Percentiles rank a stretch among this genome's conserved stretches.
Evolutionary conservation across 176 grass and related monocot species (phyloP).

Genomic region (Panicum miliaceum): DNA sequence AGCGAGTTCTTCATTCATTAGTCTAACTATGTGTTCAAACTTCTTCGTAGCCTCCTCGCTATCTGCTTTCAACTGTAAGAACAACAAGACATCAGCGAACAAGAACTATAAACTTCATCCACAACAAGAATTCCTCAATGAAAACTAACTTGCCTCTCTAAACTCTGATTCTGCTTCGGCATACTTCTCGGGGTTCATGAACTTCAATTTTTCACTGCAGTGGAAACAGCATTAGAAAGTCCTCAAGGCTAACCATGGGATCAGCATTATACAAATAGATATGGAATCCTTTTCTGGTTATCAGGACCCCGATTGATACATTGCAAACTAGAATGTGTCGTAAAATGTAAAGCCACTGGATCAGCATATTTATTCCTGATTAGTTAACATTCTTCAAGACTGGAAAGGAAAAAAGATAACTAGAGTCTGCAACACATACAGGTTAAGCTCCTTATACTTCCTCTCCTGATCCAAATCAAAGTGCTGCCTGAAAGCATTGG

Average conservation of each 20-base stretch:
- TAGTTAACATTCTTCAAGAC: slow-evolving; percentile 9
- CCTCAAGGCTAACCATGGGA: slow-evolving; percentile 2
- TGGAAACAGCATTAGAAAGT: slow-evolving; percentile 32
- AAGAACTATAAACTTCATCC: slow-evolving; percentile 7
- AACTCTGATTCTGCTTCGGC: slow-evolving; percentile 79
- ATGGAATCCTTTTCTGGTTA: not conserved
- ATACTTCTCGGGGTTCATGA: slow-evolving; percentile 83
- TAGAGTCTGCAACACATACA: slow-evolving; percentile 57
- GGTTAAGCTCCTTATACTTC: slow-evolving; percentile 96
- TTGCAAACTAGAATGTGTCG: not conserved
- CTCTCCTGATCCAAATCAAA: slow-evolving; percentile 90
- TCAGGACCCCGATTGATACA: not conserved
- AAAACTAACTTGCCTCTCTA: slow-evolving; percentile 63
- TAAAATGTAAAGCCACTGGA: not conserved
- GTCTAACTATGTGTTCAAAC: slow-evolving; percentile 76
- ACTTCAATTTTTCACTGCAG: slow-evolving; percentile 87
- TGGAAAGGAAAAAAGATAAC: not conserved
- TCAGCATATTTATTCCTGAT: not conserved
- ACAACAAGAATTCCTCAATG: slow-evolving; percentile 26
- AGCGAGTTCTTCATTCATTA: slow-evolving; percentile 92
- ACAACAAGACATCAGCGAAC: slow-evolving; percentile 34
- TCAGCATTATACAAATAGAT: not conserved
- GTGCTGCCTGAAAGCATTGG: slow-evolving; percentile 96
- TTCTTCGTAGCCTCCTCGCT: slow-evolving; percentile 88
- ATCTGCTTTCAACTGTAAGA: slow-evolving; percentile 79